Evolutionary conservation across 108 stramenopile species (phyloP).

Genomic region (Nitzschia palea): DNA sequence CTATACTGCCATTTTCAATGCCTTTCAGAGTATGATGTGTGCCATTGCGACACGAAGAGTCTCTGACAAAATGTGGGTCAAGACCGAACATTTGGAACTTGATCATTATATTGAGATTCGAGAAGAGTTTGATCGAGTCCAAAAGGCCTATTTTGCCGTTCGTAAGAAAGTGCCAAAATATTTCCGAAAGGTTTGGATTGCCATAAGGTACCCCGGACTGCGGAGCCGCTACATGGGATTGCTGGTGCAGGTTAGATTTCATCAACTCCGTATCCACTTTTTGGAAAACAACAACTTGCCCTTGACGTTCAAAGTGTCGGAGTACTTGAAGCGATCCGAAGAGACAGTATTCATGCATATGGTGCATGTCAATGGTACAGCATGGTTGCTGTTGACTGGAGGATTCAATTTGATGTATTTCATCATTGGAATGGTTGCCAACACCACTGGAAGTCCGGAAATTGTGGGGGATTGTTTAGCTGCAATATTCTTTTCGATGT

Average conservation of each 20-base stretch:
- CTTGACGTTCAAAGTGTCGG: slow-evolving; percentile 70
- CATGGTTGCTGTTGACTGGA: slow-evolving; percentile 78
- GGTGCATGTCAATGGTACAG: slow-evolving; percentile 69
- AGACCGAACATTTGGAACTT: slow-evolving; percentile 80
- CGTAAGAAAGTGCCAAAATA: neutral
- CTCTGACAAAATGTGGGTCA: slow-evolving; percentile 68
- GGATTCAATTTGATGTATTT: slow-evolving; percentile 66
- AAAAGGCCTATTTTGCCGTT: neutral
- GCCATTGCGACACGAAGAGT: slow-evolving; percentile 50
- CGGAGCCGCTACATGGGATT: slow-evolving; percentile 46
- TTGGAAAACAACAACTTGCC: slow-evolving; percentile 73
- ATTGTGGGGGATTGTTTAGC: slow-evolving; percentile 34
- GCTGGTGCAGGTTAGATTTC: slow-evolving; percentile 79
- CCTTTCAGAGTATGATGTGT: slow-evolving; percentile 64
- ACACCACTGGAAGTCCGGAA: slow-evolving; percentile 21
- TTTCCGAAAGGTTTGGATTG: neutral
- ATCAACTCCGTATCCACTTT: slow-evolving; percentile 83
- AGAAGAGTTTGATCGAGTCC: slow-evolving; percentile 78
- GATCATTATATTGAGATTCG: slow-evolving; percentile 89
- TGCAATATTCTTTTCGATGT: slow-evolving; percentile 35
- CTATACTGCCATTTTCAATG: slow-evolving; percentile 86
- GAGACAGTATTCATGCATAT: slow-evolving; percentile 56
- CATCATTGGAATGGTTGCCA: slow-evolving; percentile 54
- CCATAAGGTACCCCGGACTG: slow-evolving; percentile 30
- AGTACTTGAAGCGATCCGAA: slow-evolving; percentile 75